phyloP scores from a whole-genome alignment of 2,329 filamentous ascomycete species.

The Leptographium procerum region DNA sequence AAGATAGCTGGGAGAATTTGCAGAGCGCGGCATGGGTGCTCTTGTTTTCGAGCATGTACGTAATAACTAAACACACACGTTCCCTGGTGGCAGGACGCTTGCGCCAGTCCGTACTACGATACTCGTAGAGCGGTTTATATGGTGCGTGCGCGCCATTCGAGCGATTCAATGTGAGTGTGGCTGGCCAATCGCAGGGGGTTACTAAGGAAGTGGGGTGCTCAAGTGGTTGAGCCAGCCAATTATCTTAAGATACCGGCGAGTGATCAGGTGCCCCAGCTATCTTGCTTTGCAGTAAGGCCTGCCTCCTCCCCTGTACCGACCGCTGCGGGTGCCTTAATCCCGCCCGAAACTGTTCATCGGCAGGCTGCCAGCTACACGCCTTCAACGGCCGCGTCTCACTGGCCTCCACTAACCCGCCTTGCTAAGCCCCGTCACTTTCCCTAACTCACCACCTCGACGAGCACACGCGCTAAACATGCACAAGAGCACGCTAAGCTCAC shows the following conservation, averaged over 20 bases:
- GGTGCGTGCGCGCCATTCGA: not conserved
- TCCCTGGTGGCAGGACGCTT: not conserved
- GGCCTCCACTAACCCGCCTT: not conserved
- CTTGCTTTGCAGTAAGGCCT: not conserved
- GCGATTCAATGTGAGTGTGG: not conserved
- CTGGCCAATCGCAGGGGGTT: not conserved
- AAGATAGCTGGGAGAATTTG: too few species aligned
- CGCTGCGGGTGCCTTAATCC: not conserved
- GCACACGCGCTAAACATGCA: not conserved
- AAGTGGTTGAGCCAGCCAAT: not conserved
- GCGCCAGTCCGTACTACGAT: not conserved
- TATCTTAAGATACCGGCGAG: not conserved
- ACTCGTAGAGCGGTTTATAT: not conserved
- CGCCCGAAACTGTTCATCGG: not conserved
- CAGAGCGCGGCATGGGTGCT: too few species aligned
- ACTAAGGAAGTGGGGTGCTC: not conserved
- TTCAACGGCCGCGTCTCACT: not conserved
- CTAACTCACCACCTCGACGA: not conserved
- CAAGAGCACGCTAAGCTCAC: constrained; percentile 1
- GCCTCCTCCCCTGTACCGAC: not conserved
- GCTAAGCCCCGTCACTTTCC: not conserved
- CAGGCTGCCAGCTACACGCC: not conserved
- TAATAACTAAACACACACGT: not conserved
- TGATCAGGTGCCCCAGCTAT: too few species aligned
- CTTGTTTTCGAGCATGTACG: too few species aligned